Percentiles rank a stretch among this genome's conserved stretches.
Conservation (phyloP, 176 grass and related monocot genomes). For the Carex kokanica region DNA sequence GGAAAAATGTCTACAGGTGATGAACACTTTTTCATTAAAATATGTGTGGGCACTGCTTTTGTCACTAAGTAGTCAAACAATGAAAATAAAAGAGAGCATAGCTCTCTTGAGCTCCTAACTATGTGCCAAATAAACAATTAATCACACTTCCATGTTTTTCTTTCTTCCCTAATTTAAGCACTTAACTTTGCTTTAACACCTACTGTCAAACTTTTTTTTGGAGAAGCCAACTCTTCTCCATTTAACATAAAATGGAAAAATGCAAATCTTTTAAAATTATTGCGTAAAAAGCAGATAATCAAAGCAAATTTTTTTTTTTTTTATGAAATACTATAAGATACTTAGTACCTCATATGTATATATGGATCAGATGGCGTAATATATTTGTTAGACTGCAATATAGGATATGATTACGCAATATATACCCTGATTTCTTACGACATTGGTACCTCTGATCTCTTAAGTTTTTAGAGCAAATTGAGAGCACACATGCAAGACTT, state of each 20-base stretch:
- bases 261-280: neutral
- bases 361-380: neutral
- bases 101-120: conserved; percentile 24
- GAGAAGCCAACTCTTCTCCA: neutral
- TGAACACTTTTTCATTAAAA: conserved; percentile 22
- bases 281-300: neutral
- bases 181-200: conserved; percentile 1
- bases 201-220: neutral
- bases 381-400: neutral
- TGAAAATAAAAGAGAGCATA: neutral
- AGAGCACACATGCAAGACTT: neutral
- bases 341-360: neutral
- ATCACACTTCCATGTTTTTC: neutral
- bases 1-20: conserved; percentile 5
- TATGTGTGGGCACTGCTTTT: conserved; percentile 11
- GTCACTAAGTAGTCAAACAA: conserved; percentile 22
- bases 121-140: conserved; percentile 5
- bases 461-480: neutral
- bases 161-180: neutral
- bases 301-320: too few relatives aligned
- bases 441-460: neutral
- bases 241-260: conserved; percentile 3
- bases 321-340: neutral
- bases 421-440: neutral
- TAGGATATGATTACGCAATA: neutral